Percentiles rank a stretch among this genome's conserved stretches.
Conservation (phyloP, 441 rosid species). For the Jatropha podagrica region DNA sequence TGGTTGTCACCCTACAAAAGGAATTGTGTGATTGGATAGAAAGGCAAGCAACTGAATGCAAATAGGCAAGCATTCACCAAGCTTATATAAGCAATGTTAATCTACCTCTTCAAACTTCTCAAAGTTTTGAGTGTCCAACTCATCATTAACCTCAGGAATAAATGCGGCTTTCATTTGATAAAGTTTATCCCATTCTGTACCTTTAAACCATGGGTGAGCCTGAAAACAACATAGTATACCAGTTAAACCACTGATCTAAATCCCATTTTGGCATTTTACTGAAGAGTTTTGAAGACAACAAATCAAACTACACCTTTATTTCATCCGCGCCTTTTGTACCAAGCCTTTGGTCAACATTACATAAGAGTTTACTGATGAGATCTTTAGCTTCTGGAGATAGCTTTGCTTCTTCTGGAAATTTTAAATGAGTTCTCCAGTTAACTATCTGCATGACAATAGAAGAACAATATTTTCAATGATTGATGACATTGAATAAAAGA, state of each 20-base stretch:
- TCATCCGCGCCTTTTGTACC: conserved; percentile 91
- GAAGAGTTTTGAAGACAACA: conserved; percentile 34
- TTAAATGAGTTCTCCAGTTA: conserved; percentile 88
- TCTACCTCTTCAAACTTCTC: conserved; percentile 97
- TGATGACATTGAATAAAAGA: conserved; percentile 4
- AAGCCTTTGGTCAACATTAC: conserved; percentile 87
- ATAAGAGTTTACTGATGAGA: conserved; percentile 76
- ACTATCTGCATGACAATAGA: conserved; percentile 63
- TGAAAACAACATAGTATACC: conserved; percentile 35
- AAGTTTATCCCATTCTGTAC: conserved; percentile 76
- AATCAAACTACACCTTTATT: conserved; percentile 70
- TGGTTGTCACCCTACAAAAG: conserved; percentile 66
- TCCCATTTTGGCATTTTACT: neutral
- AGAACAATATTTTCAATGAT: neutral
- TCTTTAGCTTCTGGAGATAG: conserved; percentile 89
- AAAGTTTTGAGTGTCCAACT: conserved; percentile 91
- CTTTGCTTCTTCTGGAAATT: conserved; percentile 93
- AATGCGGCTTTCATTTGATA: conserved; percentile 93
- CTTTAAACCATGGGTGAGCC: conserved; percentile 89
- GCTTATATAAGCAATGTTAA: conserved; percentile 9
- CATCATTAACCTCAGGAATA: conserved; percentile 92
- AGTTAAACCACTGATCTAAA: conserved; percentile 13
- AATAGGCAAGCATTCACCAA: neutral
- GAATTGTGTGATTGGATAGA: conserved; percentile 17
- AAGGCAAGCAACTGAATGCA: conserved; percentile 16